These are phyloP conservation scores for Canariomyces notabilis DNA, from an alignment of 2,329 filamentous ascomycete genomes.

Conservation along the genomic window DNA sequence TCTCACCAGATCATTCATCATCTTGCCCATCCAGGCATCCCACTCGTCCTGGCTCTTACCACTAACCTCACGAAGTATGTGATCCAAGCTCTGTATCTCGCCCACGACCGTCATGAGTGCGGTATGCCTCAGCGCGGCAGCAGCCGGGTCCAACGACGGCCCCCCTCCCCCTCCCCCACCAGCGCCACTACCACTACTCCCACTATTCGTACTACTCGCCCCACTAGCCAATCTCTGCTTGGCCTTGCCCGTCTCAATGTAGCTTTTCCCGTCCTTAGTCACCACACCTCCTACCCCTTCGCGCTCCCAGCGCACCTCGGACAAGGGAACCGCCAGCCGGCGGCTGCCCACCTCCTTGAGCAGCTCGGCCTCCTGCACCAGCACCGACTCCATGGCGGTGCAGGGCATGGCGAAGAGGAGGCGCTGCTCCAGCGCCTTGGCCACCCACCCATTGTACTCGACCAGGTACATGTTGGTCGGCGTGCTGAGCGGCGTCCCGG, in stretches of 20 bases:
- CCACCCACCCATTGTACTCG: slow-evolving; percentile 80
- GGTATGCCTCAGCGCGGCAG: slow-evolving; percentile 69
- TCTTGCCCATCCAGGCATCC: slow-evolving; percentile 81
- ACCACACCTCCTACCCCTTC: slow-evolving; percentile 62
- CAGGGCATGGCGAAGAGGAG: slow-evolving; percentile 72
- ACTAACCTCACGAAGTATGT: slow-evolving; percentile 72
- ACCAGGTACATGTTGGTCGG: slow-evolving; percentile 77
- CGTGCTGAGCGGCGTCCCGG: slow-evolving; percentile 74
- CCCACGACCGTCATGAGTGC: slow-evolving; percentile 78
- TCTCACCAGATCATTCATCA: slow-evolving; percentile 79
- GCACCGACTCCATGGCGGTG: slow-evolving; percentile 66
- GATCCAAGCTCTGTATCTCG: slow-evolving; percentile 80
- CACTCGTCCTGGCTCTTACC: slow-evolving; percentile 88
- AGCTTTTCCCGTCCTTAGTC: slow-evolving; percentile 56
- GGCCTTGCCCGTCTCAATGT: slow-evolving; percentile 50
- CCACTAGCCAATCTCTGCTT: slow-evolving; percentile 35
- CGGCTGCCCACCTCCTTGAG: slow-evolving; percentile 66
- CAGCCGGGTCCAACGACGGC: slow-evolving; percentile 58
- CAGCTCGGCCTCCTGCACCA: slow-evolving; percentile 73
- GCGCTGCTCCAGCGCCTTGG: slow-evolving; percentile 66
- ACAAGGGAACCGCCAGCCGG: slow-evolving; percentile 79
- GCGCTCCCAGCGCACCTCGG: slow-evolving; percentile 81
- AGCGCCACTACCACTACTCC: slow-evolving; percentile 26
- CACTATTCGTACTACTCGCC: slow-evolving; percentile 14
- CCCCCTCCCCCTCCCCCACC: slow-evolving; percentile 24